Conservation (phyloP, 2,329 filamentous ascomycete genomes). For the Pseudocercospora musae region DNA sequence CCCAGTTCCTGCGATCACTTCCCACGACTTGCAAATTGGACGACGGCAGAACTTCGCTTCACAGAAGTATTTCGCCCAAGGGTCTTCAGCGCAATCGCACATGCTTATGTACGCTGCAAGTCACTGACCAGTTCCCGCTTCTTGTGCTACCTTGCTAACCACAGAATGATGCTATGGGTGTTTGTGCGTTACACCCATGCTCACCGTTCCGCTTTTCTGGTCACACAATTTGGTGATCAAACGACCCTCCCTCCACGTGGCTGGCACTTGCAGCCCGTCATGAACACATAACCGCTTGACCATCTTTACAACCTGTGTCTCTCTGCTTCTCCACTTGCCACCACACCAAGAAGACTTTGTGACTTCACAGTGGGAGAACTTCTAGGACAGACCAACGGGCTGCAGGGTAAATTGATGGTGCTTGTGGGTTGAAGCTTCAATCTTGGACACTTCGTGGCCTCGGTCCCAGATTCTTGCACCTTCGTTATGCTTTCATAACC, state of each 20-base stretch:
- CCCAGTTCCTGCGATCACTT: neutral
- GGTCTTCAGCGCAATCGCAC: neutral
- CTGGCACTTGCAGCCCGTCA: neutral
- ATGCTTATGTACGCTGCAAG: neutral
- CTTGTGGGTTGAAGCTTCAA: slow-evolving; percentile 1
- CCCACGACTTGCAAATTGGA: neutral
- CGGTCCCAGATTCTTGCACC: neutral
- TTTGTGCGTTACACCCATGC: neutral
- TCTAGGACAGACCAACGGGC: slow-evolving; percentile 1
- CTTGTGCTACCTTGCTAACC: slow-evolving; percentile 11
- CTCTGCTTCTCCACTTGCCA: neutral
- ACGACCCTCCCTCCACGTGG: slow-evolving; percentile 2
- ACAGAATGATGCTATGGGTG: neutral
- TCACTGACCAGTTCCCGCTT: slow-evolving; percentile 4
- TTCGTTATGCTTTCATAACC: neutral
- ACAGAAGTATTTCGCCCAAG: neutral
- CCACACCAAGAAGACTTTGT: neutral
- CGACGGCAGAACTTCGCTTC: neutral
- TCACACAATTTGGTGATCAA: slow-evolving; percentile 1
- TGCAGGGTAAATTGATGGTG: slow-evolving; percentile 11
- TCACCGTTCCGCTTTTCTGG: slow-evolving; percentile 5
- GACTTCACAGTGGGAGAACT: neutral
- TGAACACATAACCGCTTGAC: neutral
- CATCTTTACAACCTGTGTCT: slow-evolving; percentile 6
- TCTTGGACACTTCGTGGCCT: neutral